phyloP scores from a whole-genome alignment of 805 yeast species.

The Saccharomycopsis lassenensis region DNA sequence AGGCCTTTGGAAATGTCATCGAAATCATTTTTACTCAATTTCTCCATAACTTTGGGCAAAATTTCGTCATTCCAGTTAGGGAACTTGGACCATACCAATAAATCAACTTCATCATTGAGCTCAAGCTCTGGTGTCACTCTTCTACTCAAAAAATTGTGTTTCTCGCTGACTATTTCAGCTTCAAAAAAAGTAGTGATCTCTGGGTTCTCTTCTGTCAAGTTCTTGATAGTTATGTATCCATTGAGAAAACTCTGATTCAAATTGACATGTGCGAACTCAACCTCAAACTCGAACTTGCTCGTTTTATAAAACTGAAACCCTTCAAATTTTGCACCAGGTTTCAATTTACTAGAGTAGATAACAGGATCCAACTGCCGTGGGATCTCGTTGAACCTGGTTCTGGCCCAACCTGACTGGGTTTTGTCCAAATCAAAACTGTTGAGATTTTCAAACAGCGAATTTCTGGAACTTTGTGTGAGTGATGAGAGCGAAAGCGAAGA shows the following conservation, averaged over 20 bases:
- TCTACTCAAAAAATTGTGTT: slow-evolving; percentile 31
- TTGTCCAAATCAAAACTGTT: too few species aligned
- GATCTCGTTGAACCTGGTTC: too few species aligned
- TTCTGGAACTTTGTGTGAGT: too few species aligned
- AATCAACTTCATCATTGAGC: slow-evolving; percentile 11
- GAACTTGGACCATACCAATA: slow-evolving; percentile 14
- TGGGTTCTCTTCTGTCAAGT: slow-evolving; percentile 56
- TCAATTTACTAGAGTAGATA: slow-evolving; percentile 15
- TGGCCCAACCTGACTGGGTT: too few species aligned
- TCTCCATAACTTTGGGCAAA: slow-evolving; percentile 5
- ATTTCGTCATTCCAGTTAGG: slow-evolving; percentile 11
- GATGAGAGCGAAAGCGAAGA: too few species aligned
- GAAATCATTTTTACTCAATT: not conserved
- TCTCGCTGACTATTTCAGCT: slow-evolving; percentile 50
- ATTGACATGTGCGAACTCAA: slow-evolving; percentile 48
- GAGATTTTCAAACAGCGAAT: too few species aligned
- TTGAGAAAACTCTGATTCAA: slow-evolving; percentile 33
- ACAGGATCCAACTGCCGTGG: too few species aligned
- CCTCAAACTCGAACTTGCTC: slow-evolving; percentile 38
- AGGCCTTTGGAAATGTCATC: not conserved
- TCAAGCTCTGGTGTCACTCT: slow-evolving; percentile 2
- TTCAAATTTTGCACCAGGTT: slow-evolving; percentile 23
- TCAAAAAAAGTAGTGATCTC: slow-evolving; percentile 68
- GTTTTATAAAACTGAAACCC: slow-evolving; percentile 28
- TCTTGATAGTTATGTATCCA: slow-evolving; percentile 60